A percentile compares a stretch with the other conserved stretches of the same genome.
phyloP scores from a whole-genome alignment of 2,329 filamentous ascomycete genomes.

The Fusarium piperis region DNA sequence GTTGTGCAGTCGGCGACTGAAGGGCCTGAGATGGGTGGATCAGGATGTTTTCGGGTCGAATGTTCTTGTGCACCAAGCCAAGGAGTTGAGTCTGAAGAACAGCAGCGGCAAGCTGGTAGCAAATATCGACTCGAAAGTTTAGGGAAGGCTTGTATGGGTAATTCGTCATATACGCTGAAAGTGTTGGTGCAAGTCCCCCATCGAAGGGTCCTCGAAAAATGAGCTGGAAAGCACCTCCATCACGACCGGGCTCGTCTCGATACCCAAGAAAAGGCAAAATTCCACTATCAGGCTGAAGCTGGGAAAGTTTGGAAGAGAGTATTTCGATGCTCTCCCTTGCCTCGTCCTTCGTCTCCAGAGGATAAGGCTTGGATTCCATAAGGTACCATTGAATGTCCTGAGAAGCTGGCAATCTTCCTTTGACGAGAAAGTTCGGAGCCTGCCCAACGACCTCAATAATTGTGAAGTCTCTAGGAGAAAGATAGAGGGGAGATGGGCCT shows the following conservation, averaged over 20 bases:
- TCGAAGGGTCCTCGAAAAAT: neutral
- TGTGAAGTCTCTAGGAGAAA: neutral
- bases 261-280: neutral
- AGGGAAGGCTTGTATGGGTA: neutral
- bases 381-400: neutral
- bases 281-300: rapidly evolving
- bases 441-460: neutral
- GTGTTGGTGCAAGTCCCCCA: too few relatives aligned
- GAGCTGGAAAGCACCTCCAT: neutral
- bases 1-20: neutral
- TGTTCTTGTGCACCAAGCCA: neutral
- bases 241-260: neutral
- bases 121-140: neutral
- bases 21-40: neutral
- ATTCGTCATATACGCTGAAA: neutral
- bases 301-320: neutral
- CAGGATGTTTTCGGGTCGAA: neutral
- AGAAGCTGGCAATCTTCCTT: neutral
- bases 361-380: neutral
- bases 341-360: neutral
- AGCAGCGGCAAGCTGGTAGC: neutral
- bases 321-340: neutral
- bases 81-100: neutral
- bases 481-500: neutral
- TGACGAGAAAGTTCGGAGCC: neutral